phyloP scores from a whole-genome alignment of 1,284 basidiomycete species.

The Calocybe gambosa region DNA sequence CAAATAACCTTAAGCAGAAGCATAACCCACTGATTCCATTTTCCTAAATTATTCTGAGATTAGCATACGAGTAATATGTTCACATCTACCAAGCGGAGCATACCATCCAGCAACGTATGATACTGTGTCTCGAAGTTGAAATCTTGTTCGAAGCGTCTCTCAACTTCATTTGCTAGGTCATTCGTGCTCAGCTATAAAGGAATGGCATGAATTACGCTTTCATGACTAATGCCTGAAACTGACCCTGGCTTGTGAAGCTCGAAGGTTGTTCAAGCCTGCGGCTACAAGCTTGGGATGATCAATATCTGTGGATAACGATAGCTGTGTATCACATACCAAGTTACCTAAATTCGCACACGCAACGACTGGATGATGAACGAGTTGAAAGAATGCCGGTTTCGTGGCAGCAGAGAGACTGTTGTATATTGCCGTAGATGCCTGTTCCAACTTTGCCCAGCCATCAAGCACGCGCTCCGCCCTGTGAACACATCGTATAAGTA shows the following conservation, averaged over 20 bases:
- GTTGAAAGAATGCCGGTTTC: constrained; percentile 61
- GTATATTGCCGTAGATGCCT: constrained; percentile 49
- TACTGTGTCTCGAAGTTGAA: constrained; percentile 55
- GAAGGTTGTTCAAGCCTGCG: constrained; percentile 55
- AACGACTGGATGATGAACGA: constrained; percentile 57
- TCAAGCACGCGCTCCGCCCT: constrained; percentile 55
- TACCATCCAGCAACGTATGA: constrained; percentile 50
- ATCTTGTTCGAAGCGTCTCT: constrained; percentile 52
- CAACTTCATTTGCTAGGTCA: constrained; percentile 46
- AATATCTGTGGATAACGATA: background rate
- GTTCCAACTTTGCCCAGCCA: constrained; percentile 42
- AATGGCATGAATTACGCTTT: background rate
- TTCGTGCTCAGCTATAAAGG: constrained; percentile 45
- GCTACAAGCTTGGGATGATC: constrained; percentile 34
- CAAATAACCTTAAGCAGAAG: background rate
- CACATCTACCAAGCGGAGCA: constrained; percentile 11
- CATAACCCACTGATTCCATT: constrained; percentile 49
- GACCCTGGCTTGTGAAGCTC: constrained; percentile 55
- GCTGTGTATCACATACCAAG: constrained; percentile 28
- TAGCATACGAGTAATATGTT: background rate
- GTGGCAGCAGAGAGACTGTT: constrained; percentile 37
- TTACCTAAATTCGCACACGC: constrained; percentile 52
- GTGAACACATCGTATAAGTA: background rate
- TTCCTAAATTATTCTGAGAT: constrained; percentile 30
- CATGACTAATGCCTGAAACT: constrained; percentile 5